These are phyloP conservation scores for Rhynchospora tenuis DNA, from an alignment of 176 grass and related monocot species.

Conservation along the genomic window DNA sequence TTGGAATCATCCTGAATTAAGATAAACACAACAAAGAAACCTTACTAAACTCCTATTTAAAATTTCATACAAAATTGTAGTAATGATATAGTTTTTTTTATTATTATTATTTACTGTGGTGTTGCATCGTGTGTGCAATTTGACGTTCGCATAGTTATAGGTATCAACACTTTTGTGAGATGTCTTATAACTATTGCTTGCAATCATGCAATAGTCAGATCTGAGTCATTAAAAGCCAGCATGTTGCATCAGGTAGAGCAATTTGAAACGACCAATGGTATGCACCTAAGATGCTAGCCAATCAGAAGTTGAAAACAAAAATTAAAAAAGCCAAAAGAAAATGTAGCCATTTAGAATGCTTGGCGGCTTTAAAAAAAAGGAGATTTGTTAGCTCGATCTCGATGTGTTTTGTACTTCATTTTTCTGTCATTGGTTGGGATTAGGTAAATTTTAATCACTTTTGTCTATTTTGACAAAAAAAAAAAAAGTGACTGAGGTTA, in stretches of 20 bases:
- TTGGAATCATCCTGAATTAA: too few relatives aligned
- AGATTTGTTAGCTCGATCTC: neutral
- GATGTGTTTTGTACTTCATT: neutral
- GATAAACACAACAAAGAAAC: too few relatives aligned
- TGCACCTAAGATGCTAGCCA: neutral
- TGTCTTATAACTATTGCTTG: neutral
- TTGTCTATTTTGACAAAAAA: neutral
- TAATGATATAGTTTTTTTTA: too few relatives aligned
- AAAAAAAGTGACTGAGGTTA: neutral
- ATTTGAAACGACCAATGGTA: neutral
- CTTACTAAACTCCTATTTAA: too few relatives aligned
- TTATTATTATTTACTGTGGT: too few relatives aligned
- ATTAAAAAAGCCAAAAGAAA: neutral
- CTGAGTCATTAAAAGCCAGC: neutral
- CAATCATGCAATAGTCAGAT: neutral
- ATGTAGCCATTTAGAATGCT: neutral
- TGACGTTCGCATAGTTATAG: neutral
- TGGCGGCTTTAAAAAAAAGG: neutral
- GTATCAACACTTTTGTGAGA: neutral
- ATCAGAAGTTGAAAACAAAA: neutral
- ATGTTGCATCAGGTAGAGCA: conserved; percentile 8
- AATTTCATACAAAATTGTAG: too few relatives aligned
- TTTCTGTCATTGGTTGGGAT: neutral
- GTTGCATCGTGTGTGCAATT: too few relatives aligned
- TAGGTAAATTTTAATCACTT: neutral